Percentiles rank a stretch among this genome's conserved stretches.
phyloP scores from a whole-genome alignment of 2,329 filamentous ascomycete genomes.

The Myotisia sp. region DNA sequence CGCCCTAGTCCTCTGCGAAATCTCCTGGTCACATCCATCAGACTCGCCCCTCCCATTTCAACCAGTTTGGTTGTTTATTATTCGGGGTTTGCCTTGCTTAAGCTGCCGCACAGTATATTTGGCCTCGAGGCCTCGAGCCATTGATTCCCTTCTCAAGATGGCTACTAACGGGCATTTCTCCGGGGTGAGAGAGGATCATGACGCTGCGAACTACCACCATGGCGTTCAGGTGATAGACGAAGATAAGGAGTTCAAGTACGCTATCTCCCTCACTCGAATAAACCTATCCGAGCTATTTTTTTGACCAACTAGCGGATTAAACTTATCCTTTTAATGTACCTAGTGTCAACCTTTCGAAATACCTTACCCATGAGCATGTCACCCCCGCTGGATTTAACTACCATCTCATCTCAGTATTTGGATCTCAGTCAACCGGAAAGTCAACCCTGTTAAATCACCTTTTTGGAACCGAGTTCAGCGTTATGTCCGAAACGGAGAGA shows the following conservation, averaged over 20 bases:
- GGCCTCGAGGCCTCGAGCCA: too few relatives aligned
- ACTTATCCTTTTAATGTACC: neutral
- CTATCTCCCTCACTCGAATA: conserved; percentile 7
- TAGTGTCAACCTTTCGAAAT: conserved; percentile 64
- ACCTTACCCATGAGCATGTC: conserved; percentile 65
- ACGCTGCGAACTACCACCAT: conserved; percentile 53
- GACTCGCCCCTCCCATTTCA: too few relatives aligned
- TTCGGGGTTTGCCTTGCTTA: too few relatives aligned
- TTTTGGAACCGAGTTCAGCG: conserved; percentile 89
- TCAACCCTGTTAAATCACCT: conserved; percentile 92
- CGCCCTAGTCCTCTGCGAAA: too few relatives aligned
- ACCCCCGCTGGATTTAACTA: conserved; percentile 94
- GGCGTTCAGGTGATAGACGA: conserved; percentile 95
- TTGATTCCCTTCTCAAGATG: conserved; percentile 22
- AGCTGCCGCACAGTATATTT: too few relatives aligned
- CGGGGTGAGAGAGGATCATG: conserved; percentile 25
- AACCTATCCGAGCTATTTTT: neutral
- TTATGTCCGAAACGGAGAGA: conserved; percentile 91
- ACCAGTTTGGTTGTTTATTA: too few relatives aligned
- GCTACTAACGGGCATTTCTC: conserved; percentile 35
- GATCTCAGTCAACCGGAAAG: conserved; percentile 96
- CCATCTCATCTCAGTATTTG: conserved; percentile 96
- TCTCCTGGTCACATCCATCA: too few relatives aligned
- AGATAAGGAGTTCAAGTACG: conserved; percentile 93
- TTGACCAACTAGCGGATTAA: neutral